Percentiles rank a stretch among this genome's conserved stretches.
Evolutionary conservation across 495 filamentous ascomycete genomes (phyloP).

Genomic region (Daldinia concentrica): DNA sequence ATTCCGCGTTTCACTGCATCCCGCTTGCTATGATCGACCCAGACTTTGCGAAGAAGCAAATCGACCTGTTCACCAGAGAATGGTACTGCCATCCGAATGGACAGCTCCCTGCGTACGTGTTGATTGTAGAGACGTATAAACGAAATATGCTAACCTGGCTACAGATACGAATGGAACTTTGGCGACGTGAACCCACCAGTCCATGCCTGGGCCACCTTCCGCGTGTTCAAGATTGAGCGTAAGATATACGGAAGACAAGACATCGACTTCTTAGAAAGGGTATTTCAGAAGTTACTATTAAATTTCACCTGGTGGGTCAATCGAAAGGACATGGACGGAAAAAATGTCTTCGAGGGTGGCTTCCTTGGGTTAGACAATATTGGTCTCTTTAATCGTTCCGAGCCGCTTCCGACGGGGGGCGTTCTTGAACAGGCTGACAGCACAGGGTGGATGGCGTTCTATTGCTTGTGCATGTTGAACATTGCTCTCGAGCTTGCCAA

Average conservation of each 20-base stretch:
- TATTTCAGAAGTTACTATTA: constrained; percentile 93
- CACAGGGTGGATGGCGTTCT: constrained; percentile 99
- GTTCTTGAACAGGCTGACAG: constrained; percentile 95
- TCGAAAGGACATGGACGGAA: constrained; percentile 90
- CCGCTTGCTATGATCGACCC: constrained; percentile 96
- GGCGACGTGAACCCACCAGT: constrained; percentile 96
- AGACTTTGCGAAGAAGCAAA: constrained; percentile 96
- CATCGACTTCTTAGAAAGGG: constrained; percentile 92
- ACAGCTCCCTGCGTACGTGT: constrained; percentile 72
- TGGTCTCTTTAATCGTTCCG: constrained; percentile 96
- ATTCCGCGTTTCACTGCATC: constrained; percentile 96
- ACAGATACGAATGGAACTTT: constrained; percentile 95
- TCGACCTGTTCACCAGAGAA: constrained; percentile 93
- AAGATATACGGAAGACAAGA: constrained; percentile 96
- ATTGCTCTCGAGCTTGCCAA: constrained; percentile 94
- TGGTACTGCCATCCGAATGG: constrained; percentile 99
- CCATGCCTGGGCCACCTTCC: constrained; percentile 94
- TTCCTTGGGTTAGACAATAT: constrained; percentile 98
- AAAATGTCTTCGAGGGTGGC: constrained; percentile 96
- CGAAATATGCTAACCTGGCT: constrained; percentile 44
- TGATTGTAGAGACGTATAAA: neutral
- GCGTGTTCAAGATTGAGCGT: constrained; percentile 96
- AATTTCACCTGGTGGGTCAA: constrained; percentile 99
- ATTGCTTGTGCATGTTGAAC: constrained; percentile 94
- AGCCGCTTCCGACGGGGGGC: constrained; percentile 92